Evolutionary conservation across 2,329 filamentous ascomycete species (phyloP), one percentile per base, ranked within the genome.

Genomic region (Annulohypoxylon truncatum): DNA sequence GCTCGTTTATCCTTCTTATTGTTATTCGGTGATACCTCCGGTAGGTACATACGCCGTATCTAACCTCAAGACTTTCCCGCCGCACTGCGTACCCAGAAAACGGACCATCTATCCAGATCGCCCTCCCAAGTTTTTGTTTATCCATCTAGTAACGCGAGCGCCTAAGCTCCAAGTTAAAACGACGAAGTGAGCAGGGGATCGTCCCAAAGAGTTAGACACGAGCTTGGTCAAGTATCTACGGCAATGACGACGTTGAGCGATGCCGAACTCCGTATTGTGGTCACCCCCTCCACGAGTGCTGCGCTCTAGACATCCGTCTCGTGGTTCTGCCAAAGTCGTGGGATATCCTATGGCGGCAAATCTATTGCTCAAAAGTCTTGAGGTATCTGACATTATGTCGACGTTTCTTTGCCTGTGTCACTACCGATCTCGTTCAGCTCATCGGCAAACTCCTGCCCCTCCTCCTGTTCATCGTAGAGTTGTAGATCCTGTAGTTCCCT

Each of bases 401-500:
- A 22, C 6, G 5, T 7, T 2, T 10, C 10, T 8, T 31, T 18
- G n/a, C 9, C 33, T n/a, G 33, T 24, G 35, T 44, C 29, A 28
- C 38, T 28, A 1, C 38, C 12, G 13, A 57, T 50, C 48, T 57
- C 60, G 22, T 52, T 5, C 9, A 50, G 29, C n/a, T 61, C 59
- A 15, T 61, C 59, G 6, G 26, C 31, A 15, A 52, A 31, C 13
- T 59, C 61, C 13, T 44, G 24, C 1, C 50, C 50, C 12, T 59
- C 61, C 13, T 59, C 61, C 13, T 44, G 24, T 1, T 54, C 50
- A 12, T 59, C 61, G 28, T 42, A 64, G 10, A 59, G 50, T 22
- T 64, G 55, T n/a, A 59, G 59, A 18, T 59, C 55, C 2, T 46
- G 20, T 7, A 2, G 10, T 3, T 8, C 10, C 8, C 10, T 33